Evolutionary conservation across 805 yeast species (phyloP).

Genomic region (Candida fluviatilis): DNA sequence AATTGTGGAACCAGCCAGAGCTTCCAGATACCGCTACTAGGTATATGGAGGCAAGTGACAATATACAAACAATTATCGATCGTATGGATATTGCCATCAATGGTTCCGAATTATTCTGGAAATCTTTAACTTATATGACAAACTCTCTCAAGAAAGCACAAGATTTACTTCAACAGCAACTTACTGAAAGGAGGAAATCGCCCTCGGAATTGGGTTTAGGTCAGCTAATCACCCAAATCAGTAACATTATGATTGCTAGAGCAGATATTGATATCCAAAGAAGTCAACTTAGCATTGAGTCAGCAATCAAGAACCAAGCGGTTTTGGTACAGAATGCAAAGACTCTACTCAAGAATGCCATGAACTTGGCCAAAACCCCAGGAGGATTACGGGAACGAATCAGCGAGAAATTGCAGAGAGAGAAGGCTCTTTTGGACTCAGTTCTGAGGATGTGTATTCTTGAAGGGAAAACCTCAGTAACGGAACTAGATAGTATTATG

Average conservation of each 20-base stretch:
- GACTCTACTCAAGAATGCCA: slow-evolving; percentile 43
- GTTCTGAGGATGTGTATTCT: slow-evolving; percentile 41
- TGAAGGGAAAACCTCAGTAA: slow-evolving; percentile 31
- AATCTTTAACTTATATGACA: slow-evolving; percentile 33
- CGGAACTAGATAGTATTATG: slow-evolving; percentile 28
- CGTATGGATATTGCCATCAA: slow-evolving; percentile 20
- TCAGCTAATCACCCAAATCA: slow-evolving; percentile 29
- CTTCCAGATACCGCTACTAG: slow-evolving; percentile 32
- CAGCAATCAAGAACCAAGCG: slow-evolving; percentile 24
- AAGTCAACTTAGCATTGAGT: slow-evolving; percentile 27
- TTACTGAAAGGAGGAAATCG: slow-evolving; percentile 13
- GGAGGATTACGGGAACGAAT: slow-evolving; percentile 51
- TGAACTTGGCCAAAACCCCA: slow-evolving; percentile 38
- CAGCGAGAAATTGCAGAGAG: slow-evolving; percentile 39
- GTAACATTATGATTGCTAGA: slow-evolving; percentile 44
- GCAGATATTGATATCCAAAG: slow-evolving; percentile 52
- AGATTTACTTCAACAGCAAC: slow-evolving; percentile 21
- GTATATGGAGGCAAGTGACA: slow-evolving; percentile 40
- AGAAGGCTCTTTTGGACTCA: slow-evolving; percentile 42
- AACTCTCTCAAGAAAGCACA: slow-evolving; percentile 36
- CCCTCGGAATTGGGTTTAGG: slow-evolving; percentile 25
- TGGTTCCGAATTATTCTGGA: slow-evolving; percentile 31
- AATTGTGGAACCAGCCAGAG: slow-evolving; percentile 28
- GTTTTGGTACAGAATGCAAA: slow-evolving; percentile 37
- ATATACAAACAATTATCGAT: slow-evolving; percentile 41